Base-by-base conservation (phyloP, 2,329 filamentous ascomycete genomes). In the Hypomyces rosellus region DNA sequence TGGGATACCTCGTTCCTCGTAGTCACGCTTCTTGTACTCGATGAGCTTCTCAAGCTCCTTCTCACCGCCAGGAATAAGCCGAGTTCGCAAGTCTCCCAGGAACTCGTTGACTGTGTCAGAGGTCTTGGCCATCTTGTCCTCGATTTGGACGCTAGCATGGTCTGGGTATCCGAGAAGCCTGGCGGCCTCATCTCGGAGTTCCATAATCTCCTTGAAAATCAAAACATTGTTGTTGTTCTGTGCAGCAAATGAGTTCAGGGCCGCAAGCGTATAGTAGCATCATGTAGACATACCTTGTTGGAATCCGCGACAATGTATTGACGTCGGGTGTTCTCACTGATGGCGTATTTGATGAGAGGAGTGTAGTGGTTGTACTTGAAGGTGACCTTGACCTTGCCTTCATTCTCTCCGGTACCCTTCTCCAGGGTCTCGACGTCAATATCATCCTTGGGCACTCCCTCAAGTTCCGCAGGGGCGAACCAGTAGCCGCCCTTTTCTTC, bases 321-420 rank as follows among this genome's bases (percentile, higher is more conserved):
- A 61, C 80, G 80, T 47, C 88, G 78, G 4, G 82, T 85, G 55
- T 86, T 82, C 14, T 84, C 74, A 60, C 87, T 80, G 61, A 80
- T 78, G 41, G 85, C 86, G 63, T 89, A 90, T 72, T 90, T 92
- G 58, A 89, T 74, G 1, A 85, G 78, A 0, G 88, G 88, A 69
- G 89, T 87, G 36, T 89, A 75, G 63, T 91, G 87, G 1, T 87
- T 87, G 65, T 92, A 92, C 71, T 92, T 92, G 77, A 91, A 92
- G 5, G 81, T 84, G 38, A 92, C 73, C 67, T 81, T 85, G 60
- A 89, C 73, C 64, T 88, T 86, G 57, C 86, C 84, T 63, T 88
- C 85, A 53, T 87, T 85, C 54, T 84, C 83, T 3, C 77, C 79
- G 6, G 81, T 82, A 33, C 88, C 88, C 69, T 88, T 87, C 66